Percentiles rank a stretch among this genome's conserved stretches.
Evolutionary conservation across 2,329 filamentous ascomycete species (phyloP).

Genomic region (Colletotrichum sp.): DNA sequence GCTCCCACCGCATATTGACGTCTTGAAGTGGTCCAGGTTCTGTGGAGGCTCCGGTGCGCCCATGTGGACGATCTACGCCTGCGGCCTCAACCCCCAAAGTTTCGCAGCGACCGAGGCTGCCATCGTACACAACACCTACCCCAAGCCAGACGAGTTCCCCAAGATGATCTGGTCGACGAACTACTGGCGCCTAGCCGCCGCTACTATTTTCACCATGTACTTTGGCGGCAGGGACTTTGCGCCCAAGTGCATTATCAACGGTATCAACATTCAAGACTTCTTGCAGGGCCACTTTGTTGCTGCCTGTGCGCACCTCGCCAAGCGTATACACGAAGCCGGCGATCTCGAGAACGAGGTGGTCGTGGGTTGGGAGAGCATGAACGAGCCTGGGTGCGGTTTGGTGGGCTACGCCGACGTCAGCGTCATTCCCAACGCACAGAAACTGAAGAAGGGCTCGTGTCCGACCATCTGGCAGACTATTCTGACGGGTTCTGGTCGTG

Average conservation of each 20-base stretch:
- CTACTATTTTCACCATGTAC: constrained; percentile 93
- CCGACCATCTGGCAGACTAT: constrained; percentile 96
- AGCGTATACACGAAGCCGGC: constrained; percentile 86
- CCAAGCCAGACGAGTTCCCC: constrained; percentile 83
- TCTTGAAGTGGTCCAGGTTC: constrained; percentile 82
- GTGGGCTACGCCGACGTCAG: constrained; percentile 84
- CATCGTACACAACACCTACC: constrained; percentile 92
- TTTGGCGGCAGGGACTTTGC: constrained; percentile 91
- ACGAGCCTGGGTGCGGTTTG: constrained; percentile 91
- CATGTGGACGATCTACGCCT: constrained; percentile 97
- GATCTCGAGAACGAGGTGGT: constrained; percentile 87
- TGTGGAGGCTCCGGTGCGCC: constrained; percentile 94
- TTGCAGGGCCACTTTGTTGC: constrained; percentile 84
- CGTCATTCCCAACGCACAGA: constrained; percentile 83
- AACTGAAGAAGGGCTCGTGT: constrained; percentile 88
- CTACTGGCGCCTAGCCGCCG: constrained; percentile 84
- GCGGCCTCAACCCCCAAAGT: constrained; percentile 83
- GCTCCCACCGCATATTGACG: constrained; percentile 28
- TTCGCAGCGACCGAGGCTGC: constrained; percentile 90
- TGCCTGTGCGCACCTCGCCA: constrained; percentile 81
- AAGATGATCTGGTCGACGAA: constrained; percentile 99
- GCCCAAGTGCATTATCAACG: constrained; percentile 94
- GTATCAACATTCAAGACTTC: constrained; percentile 95
- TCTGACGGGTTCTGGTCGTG: constrained; percentile 86
- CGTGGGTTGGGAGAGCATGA: constrained; percentile 95